These are phyloP conservation scores for Nemania sp. DNA, from an alignment of 2,329 filamentous ascomycete genomes.

Conservation along the genomic window DNA sequence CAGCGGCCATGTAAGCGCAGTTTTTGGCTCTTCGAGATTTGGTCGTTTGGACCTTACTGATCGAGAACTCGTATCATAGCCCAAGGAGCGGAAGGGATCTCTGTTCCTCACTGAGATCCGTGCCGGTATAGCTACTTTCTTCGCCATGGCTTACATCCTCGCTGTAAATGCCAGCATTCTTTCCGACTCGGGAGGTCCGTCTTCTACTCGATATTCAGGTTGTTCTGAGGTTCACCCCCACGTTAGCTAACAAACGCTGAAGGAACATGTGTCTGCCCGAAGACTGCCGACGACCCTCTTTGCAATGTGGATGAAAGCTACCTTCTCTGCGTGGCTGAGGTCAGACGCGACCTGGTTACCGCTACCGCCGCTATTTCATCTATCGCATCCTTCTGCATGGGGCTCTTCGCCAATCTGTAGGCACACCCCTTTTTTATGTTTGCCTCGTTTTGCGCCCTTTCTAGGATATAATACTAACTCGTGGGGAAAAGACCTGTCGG, in stretches of 20 bases:
- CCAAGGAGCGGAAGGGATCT: constrained; percentile 77
- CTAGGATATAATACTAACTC: constrained; percentile 24
- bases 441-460: not conserved
- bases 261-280: constrained; percentile 80
- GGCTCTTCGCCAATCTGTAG: constrained; percentile 80
- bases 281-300: constrained; percentile 61
- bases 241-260: constrained; percentile 69
- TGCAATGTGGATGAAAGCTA: constrained; percentile 71
- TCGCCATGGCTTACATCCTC: constrained; percentile 71
- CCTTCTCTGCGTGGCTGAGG: constrained; percentile 68
- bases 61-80: constrained; percentile 57
- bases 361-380: constrained; percentile 86
- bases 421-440: constrained; percentile 41
- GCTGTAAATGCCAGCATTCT: constrained; percentile 51
- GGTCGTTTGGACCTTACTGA: constrained; percentile 42
- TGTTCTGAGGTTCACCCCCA: not conserved
- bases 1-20: constrained; percentile 79
- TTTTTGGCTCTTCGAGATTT: not conserved
- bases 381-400: constrained; percentile 85
- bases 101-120: constrained; percentile 87
- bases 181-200: constrained; percentile 48
- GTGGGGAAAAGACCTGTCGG: constrained; percentile 67
- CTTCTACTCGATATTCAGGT: constrained; percentile 57
- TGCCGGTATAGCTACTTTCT: constrained; percentile 81
- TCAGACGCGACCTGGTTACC: constrained; percentile 85